Evolutionary conservation across 2,329 filamentous ascomycete species (phyloP).

Genomic region (Dothiorella sarmentorum): DNA sequence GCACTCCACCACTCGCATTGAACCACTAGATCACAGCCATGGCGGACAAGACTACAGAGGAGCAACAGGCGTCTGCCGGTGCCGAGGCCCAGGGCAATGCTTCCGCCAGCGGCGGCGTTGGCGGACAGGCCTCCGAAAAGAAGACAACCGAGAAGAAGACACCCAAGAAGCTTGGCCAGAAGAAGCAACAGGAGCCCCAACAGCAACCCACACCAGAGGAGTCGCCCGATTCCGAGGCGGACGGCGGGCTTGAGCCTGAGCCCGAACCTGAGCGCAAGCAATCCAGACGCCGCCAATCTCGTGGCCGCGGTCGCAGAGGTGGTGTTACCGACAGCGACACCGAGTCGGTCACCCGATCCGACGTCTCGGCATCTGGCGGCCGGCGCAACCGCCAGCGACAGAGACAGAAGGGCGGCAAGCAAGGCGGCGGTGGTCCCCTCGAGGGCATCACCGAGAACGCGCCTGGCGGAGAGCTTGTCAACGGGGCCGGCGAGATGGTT

Average conservation of each 20-base stretch:
- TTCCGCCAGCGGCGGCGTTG: constrained; percentile 21
- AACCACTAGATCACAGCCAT: constrained; percentile 18
- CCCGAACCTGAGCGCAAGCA: constrained; percentile 41
- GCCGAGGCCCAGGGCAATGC: constrained; percentile 28
- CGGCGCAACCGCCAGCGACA: constrained; percentile 55
- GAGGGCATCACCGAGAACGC: constrained; percentile 55
- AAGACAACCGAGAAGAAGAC: constrained; percentile 47
- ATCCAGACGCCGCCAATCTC: constrained; percentile 48
- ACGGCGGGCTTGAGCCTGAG: constrained; percentile 46
- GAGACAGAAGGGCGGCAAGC: constrained; percentile 44
- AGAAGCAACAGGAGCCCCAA: constrained; percentile 43
- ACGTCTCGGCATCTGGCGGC: constrained; percentile 52
- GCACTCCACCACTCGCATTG: not conserved
- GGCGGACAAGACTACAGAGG: constrained; percentile 23
- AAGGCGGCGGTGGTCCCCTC: constrained; percentile 48
- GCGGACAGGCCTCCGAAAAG: constrained; percentile 24
- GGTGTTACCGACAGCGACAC: constrained; percentile 47
- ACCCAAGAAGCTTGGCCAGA: constrained; percentile 47
- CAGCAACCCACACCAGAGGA: constrained; percentile 46
- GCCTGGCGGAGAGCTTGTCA: constrained; percentile 51
- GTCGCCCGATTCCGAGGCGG: constrained; percentile 39
- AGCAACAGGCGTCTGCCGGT: constrained; percentile 24
- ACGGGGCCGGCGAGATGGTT: constrained; percentile 54
- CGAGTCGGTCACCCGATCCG: constrained; percentile 53
- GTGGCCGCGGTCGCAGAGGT: constrained; percentile 48